Evolutionary conservation across 2,329 filamentous ascomycete species (phyloP).

Genomic region (Zopfia rhizophila): DNA sequence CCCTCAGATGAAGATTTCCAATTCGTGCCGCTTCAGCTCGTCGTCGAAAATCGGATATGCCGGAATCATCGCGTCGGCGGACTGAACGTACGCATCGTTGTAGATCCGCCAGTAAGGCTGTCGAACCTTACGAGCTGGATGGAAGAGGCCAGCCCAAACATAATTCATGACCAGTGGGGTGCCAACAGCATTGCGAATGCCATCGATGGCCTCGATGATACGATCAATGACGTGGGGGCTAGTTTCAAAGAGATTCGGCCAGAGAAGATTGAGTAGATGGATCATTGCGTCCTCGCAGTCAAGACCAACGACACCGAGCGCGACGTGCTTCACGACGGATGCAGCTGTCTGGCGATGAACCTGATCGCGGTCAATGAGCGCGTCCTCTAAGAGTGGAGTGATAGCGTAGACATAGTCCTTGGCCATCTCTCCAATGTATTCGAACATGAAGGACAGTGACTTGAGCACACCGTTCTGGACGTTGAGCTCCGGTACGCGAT

Average conservation of each 20-base stretch:
- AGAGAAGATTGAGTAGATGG: constrained; percentile 93
- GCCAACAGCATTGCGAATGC: constrained; percentile 91
- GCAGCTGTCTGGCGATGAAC: constrained; percentile 97
- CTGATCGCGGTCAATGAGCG: constrained; percentile 96
- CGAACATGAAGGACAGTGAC: constrained; percentile 94
- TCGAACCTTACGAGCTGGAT: constrained; percentile 93
- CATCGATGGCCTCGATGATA: constrained; percentile 97
- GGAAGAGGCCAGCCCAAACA: constrained; percentile 96
- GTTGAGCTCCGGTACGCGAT: constrained; percentile 96
- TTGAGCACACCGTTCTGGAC: constrained; percentile 99
- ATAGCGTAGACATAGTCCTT: constrained; percentile 99
- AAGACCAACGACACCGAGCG: constrained; percentile 94
- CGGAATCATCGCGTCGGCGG: constrained; percentile 92
- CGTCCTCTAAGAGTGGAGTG: constrained; percentile 93
- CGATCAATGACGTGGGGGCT: constrained; percentile 98
- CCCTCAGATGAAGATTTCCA: constrained; percentile 84
- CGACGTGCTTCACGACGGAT: constrained; percentile 96
- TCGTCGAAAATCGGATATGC: constrained; percentile 92
- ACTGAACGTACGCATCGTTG: constrained; percentile 96
- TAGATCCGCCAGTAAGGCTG: constrained; percentile 96
- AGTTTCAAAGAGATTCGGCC: constrained; percentile 97
- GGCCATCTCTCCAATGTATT: constrained; percentile 99
- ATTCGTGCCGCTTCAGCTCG: constrained; percentile 80
- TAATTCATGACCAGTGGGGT: constrained; percentile 97
- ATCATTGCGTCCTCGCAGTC: constrained; percentile 99